Conservation (phyloP, 139 green algal genomes). For the Tetradesmus lagerheimii region DNA sequence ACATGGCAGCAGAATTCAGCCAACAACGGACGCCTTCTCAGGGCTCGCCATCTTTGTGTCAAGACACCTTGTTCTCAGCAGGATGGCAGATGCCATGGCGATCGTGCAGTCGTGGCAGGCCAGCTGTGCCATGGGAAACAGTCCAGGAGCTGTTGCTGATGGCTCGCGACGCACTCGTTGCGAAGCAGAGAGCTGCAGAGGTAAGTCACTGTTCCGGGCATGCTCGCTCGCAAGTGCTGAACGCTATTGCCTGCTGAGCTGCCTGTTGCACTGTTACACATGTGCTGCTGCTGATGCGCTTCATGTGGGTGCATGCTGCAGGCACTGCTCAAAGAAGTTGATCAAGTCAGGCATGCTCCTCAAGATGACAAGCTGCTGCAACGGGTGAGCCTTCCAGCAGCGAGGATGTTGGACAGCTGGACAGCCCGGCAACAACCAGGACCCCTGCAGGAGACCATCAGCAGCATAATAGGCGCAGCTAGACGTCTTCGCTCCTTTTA, state of each 20-base stretch:
- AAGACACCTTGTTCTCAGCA: neutral
- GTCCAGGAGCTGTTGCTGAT: conserved; percentile 34
- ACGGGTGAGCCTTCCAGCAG: conserved; percentile 8
- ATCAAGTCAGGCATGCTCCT: neutral
- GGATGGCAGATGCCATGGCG: conserved; percentile 1
- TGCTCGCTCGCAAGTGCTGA: neutral
- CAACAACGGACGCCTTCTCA: neutral
- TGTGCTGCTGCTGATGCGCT: neutral
- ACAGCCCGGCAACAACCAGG: neutral
- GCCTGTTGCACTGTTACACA: too few relatives aligned
- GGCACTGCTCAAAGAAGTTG: conserved; percentile 15
- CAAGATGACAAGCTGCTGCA: conserved; percentile 22
- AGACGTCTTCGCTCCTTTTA: too few relatives aligned
- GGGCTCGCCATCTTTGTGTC: neutral
- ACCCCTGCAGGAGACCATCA: neutral
- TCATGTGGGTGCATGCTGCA: neutral
- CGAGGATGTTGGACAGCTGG: neutral
- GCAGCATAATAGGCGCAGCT: neutral
- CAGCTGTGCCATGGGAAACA: conserved; percentile 31
- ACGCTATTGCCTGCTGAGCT: neutral
- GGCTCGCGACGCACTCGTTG: conserved; percentile 28
- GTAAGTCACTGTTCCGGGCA: neutral
- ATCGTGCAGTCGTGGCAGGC: neutral
- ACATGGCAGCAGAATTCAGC: neutral
- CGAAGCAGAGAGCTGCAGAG: conserved; percentile 44